Conservation (phyloP, 768 basidiomycete genomes). For the Termitomyces sp. region DNA sequence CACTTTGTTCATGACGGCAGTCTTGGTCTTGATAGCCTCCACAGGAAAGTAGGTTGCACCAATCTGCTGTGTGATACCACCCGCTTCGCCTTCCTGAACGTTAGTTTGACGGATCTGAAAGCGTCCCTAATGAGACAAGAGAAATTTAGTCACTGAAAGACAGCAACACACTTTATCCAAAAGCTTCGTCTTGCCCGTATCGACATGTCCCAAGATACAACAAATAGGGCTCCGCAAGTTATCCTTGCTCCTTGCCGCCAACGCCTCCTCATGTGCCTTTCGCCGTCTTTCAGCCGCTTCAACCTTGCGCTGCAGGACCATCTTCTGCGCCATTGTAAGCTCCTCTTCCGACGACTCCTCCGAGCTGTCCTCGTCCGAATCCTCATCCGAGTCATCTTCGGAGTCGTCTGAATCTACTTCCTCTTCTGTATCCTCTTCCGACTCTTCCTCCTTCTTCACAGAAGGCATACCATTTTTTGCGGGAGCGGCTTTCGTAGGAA, state of each 20-base stretch:
- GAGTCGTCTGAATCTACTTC: conserved; percentile 17
- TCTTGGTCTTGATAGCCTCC: conserved; percentile 91
- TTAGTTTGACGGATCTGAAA: conserved; percentile 96
- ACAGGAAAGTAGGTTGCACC: conserved; percentile 99
- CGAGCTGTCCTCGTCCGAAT: conserved; percentile 43
- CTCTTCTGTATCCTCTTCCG: conserved; percentile 23
- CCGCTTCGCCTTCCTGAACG: conserved; percentile 98
- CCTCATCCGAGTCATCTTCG: conserved; percentile 36
- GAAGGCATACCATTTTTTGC: conserved; percentile 13
- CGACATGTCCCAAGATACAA: conserved; percentile 98
- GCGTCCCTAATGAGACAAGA: neutral
- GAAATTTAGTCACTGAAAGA: conserved; percentile 2
- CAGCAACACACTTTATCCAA: conserved; percentile 73
- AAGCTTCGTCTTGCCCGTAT: conserved; percentile 98
- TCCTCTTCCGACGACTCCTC: conserved; percentile 53
- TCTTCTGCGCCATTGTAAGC: conserved; percentile 59
- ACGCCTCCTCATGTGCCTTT: conserved; percentile 77
- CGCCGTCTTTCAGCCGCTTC: conserved; percentile 78
- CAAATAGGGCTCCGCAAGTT: conserved; percentile 95
- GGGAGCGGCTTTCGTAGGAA: conserved; percentile 15
- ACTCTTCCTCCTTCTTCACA: conserved; percentile 13
- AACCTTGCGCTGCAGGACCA: conserved; percentile 68
- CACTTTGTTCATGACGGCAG: conserved; percentile 87
- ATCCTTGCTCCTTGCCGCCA: conserved; percentile 84
- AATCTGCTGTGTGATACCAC: conserved; percentile 99